A percentile compares a stretch with the other conserved stretches of the same genome.
Conservation (phyloP, 257 asterid genomes). For the Forsythia suspensa region DNA sequence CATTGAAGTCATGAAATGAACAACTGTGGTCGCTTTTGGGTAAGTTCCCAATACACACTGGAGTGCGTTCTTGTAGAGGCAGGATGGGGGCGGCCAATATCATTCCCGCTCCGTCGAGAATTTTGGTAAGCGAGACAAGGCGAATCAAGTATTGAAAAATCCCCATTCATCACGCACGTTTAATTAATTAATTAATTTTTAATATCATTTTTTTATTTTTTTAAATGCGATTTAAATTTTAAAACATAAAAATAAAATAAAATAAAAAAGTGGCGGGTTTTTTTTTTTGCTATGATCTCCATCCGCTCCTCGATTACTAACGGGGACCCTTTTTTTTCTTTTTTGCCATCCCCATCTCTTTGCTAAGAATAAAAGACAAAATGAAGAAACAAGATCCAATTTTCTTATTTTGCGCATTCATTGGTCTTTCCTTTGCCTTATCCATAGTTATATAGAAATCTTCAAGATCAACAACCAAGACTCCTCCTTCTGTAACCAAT, state of each 20-base stretch:
- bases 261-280: too few relatives aligned
- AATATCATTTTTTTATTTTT: too few relatives aligned
- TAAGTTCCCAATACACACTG: too few relatives aligned
- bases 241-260: too few relatives aligned
- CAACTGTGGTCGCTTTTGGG: neutral
- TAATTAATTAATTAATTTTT: too few relatives aligned
- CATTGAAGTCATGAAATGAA: slow-evolving; percentile 1
- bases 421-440: slow-evolving; percentile 88
- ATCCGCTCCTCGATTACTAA: too few relatives aligned
- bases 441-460: slow-evolving; percentile 76
- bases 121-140: neutral
- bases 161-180: too few relatives aligned
- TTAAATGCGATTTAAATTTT: too few relatives aligned
- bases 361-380: neutral
- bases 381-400: slow-evolving; percentile 19
- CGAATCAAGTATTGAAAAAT: too few relatives aligned
- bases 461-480: slow-evolving; percentile 73
- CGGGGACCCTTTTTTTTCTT: too few relatives aligned
- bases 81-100: neutral
- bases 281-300: too few relatives aligned
- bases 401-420: slow-evolving; percentile 93
- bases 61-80: too few relatives aligned
- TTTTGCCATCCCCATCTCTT: neutral
- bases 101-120: neutral
- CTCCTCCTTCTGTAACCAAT: slow-evolving; percentile 97